Base-by-base conservation (phyloP, 176 grass and related monocot genomes). In the Oryza meyeriana region DNA sequence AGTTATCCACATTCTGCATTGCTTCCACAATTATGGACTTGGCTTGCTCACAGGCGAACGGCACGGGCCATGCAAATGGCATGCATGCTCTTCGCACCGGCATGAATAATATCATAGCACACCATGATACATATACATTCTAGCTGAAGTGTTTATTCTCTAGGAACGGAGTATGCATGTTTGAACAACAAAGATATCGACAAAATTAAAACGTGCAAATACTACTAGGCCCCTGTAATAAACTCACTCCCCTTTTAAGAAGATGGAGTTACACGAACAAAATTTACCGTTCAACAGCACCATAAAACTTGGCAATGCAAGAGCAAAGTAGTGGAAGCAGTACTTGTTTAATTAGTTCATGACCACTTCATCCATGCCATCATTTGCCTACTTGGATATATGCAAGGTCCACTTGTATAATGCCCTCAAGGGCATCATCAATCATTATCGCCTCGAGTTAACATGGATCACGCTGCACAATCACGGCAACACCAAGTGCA, bases 361-460 rank as follows among this genome's bases (percentile, higher is more conserved):
- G 36, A 9, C 34, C 34, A 1, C 74, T 78, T 84, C 63, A 52
- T 71, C 6, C 50, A 57, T 32, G 64, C 41, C 71, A 85, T 65
- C 57, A 65, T 66, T 66, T 63, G 50, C 47, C 69, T 79, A 30
- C 76, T 48, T 17, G 75, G 61, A 59, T 55, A 55, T 55, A 55
- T 59, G 9, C 55, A 25, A 67, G 67, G 72, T 64, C 55, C 41
- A 42, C 57, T 81, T 89, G 81, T 85, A 77, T 77, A 89, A 66
- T 85, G 77, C 77, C 55, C 77, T 80, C 71, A 63, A n/a, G 48
- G 40, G 77, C 64, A 80, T 66, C 78, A 40, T 77, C 79, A 78
- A 86, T 90, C 83, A 82, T 90, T 82, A 78, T 35, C 67, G 41
- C 74, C 35, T 79, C 67, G 36, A 86, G 67, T 83, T 83, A 78